These are phyloP conservation scores for Coemansia sp. DNA, from an alignment of 192 early-diverging fungal genomes.

Conservation along the genomic window DNA sequence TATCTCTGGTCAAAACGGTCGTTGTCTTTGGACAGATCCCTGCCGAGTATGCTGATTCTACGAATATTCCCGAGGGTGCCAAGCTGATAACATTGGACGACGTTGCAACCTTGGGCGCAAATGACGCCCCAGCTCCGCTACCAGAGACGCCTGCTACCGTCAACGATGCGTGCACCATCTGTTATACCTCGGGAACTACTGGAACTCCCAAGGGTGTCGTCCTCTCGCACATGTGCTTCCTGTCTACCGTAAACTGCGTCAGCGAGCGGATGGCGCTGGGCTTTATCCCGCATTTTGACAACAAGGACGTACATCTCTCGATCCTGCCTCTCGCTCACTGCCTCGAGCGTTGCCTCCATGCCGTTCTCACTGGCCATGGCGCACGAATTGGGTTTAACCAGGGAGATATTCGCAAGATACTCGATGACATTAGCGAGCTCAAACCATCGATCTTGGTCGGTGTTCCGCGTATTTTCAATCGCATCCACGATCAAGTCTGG, in stretches of 20 bases:
- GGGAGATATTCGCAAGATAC: slow-evolving; percentile 64
- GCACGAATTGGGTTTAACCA: slow-evolving; percentile 61
- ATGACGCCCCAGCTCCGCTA: slow-evolving; percentile 59
- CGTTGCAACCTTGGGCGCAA: slow-evolving; percentile 50
- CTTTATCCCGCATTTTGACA: slow-evolving; percentile 38
- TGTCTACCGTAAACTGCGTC: slow-evolving; percentile 59
- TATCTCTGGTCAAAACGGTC: slow-evolving; percentile 57
- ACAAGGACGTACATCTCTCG: slow-evolving; percentile 66
- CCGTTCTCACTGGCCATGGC: slow-evolving; percentile 62
- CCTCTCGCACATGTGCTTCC: slow-evolving; percentile 78
- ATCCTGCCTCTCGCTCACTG: slow-evolving; percentile 90
- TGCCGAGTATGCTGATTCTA: slow-evolving; percentile 1
- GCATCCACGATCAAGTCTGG: slow-evolving; percentile 88
- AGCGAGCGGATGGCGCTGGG: slow-evolving; percentile 26
- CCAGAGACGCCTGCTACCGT: slow-evolving; percentile 43
- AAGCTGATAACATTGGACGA: slow-evolving; percentile 68
- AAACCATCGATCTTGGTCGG: slow-evolving; percentile 74
- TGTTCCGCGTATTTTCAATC: slow-evolving; percentile 85
- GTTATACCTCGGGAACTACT: slow-evolving; percentile 90
- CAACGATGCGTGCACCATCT: slow-evolving; percentile 61
- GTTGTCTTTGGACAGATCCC: slow-evolving; percentile 58
- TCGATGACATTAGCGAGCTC: slow-evolving; percentile 76
- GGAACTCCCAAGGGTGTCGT: slow-evolving; percentile 93
- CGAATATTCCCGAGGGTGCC: slow-evolving; percentile 27
- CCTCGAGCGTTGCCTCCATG: slow-evolving; percentile 80